A percentile compares a stretch with the other conserved stretches of the same genome.
phyloP scores from a whole-genome alignment of 164 flowering plant species.

The Magnolia sinica region DNA sequence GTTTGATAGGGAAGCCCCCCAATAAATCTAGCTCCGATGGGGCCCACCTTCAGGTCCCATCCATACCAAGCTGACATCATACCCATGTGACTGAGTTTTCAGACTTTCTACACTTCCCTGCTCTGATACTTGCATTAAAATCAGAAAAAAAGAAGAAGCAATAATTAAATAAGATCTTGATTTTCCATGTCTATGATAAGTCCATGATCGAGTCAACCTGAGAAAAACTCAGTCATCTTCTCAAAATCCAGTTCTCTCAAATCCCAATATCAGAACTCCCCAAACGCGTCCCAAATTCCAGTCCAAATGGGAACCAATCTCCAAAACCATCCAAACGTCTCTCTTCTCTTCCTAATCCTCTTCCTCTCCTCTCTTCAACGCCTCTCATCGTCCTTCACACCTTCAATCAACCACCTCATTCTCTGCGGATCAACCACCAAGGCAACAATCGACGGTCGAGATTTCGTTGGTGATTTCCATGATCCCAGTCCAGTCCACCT shows the following conservation, averaged over 20 bases:
- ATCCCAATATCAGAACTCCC: neutral
- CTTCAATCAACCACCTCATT: constrained; percentile 38
- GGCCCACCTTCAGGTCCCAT: no score
- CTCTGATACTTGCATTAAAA: no score
- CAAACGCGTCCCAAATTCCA: neutral
- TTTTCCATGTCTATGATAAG: neutral
- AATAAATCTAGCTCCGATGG: no score
- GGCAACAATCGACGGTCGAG: constrained; percentile 28
- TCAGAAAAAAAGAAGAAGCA: fast-evolving
- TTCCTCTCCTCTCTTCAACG: neutral
- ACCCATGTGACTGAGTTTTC: no score
- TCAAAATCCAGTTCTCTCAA: neutral
- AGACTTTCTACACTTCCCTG: no score
- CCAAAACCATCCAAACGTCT: neutral
- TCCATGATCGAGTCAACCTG: neutral
- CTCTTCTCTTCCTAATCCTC: neutral
- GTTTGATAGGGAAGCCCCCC: no score
- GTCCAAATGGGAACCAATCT: neutral
- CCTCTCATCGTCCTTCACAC: constrained; percentile 2
- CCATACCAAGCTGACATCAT: no score
- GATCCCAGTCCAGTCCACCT: neutral
- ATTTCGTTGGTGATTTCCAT: constrained; percentile 6
- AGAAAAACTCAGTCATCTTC: neutral
- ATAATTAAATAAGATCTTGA: neutral
- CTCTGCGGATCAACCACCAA: constrained; percentile 60